phyloP scores from a whole-genome alignment of 2,329 filamentous ascomycete species.

The Coniella lustricola region DNA sequence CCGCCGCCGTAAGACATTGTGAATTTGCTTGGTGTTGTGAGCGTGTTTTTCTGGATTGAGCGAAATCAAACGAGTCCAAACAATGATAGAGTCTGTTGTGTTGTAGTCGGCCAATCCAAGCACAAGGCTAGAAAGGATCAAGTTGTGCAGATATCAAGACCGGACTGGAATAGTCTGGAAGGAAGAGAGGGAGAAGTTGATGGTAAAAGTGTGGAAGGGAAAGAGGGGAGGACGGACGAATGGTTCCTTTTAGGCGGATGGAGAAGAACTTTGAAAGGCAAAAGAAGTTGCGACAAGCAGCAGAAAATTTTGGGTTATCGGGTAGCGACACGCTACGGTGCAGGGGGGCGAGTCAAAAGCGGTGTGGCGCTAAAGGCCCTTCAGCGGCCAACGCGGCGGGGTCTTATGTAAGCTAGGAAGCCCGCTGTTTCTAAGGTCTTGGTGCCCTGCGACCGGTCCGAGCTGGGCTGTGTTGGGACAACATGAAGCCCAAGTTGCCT shows the following conservation, averaged over 20 bases:
- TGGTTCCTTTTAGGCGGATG: background rate
- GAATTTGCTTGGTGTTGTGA: slow-evolving; percentile 17
- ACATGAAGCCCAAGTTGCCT: too few relatives aligned
- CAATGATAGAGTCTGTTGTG: slow-evolving; percentile 11
- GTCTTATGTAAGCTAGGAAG: slow-evolving; percentile 11
- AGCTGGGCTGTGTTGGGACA: too few relatives aligned
- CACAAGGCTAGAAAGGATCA: slow-evolving; percentile 6
- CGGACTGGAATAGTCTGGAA: slow-evolving; percentile 15
- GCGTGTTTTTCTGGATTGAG: slow-evolving; percentile 3
- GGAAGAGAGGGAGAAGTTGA: slow-evolving; percentile 15
- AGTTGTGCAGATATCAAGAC: slow-evolving; percentile 1
- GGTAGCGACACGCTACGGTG: slow-evolving; percentile 2
- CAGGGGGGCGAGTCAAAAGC: background rate
- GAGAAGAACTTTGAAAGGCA: slow-evolving; percentile 3
- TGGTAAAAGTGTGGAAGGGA: slow-evolving; percentile 11
- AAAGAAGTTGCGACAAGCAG: slow-evolving; percentile 5
- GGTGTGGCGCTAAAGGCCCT: slow-evolving; percentile 2
- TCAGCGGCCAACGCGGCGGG: background rate
- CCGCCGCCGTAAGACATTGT: slow-evolving; percentile 40
- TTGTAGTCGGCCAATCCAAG: slow-evolving; percentile 9
- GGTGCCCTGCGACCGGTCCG: too few relatives aligned
- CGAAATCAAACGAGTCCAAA: background rate
- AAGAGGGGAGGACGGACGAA: slow-evolving; percentile 11
- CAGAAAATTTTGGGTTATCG: slow-evolving; percentile 14
- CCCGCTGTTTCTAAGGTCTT: too few relatives aligned